Conservation (phyloP, 257 asterid genomes). For the Solanum paucissectum region DNA sequence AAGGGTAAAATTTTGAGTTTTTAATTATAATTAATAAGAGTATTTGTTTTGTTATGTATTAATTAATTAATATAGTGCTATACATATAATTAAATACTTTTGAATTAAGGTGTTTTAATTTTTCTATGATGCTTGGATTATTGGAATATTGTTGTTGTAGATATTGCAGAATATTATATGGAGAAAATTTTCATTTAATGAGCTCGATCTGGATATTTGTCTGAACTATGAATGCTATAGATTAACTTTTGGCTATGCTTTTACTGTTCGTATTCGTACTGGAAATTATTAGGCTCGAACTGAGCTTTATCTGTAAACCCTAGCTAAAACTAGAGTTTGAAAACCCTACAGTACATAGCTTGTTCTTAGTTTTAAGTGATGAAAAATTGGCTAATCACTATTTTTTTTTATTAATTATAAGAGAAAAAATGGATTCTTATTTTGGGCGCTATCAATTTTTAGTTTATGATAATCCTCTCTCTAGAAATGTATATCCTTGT, state of each 20-base stretch:
- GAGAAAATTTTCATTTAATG: not conserved
- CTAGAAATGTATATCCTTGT: not conserved
- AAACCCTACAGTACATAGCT: not conserved
- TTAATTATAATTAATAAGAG: not conserved
- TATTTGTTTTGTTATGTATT: not conserved
- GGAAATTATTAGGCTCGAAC: not conserved
- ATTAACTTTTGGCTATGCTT: not conserved
- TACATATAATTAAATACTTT: not conserved
- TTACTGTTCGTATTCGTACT: not conserved
- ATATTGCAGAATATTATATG: not conserved
- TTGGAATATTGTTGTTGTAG: not conserved
- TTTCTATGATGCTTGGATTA: not conserved
- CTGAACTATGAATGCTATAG: not conserved
- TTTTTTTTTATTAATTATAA: not conserved
- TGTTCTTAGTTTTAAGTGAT: not conserved
- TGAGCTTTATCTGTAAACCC: not conserved
- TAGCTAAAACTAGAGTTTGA: not conserved
- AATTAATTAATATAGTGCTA: not conserved
- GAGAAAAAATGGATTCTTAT: not conserved
- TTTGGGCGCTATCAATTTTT: not conserved
- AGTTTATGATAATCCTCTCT: not conserved
- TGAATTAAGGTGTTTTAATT: not conserved
- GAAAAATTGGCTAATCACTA: not conserved
- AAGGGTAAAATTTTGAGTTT: not conserved
- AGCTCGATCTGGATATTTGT: not conserved